These are phyloP conservation scores for Leccinellum albellum DNA, from an alignment of 768 basidiomycete genomes.

Conservation along the genomic window DNA sequence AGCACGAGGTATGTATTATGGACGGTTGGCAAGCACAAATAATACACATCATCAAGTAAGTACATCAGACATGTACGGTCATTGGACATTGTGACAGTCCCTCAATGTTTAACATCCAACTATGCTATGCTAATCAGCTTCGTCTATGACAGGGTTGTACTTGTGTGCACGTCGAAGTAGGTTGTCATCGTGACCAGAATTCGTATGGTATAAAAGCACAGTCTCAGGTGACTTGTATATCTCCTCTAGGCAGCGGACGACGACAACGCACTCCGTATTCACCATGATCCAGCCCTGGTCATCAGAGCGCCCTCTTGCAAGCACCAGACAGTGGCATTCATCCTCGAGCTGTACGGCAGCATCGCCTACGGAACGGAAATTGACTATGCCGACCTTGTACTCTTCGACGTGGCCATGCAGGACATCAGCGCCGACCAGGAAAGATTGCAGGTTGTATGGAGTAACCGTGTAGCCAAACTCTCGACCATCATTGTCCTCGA, in stretches of 20 bases:
- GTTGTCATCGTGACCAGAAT: background rate
- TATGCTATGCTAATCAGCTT: background rate
- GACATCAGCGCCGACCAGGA: constrained; percentile 7
- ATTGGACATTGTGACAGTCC: background rate
- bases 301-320: constrained; percentile 3
- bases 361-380: background rate
- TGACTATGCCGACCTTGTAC: constrained; percentile 11
- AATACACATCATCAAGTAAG: background rate
- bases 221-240: background rate
- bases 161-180: background rate
- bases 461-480: constrained; percentile 12
- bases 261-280: constrained; percentile 16
- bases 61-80: background rate
- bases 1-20: background rate
- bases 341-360: background rate
- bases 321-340: constrained; percentile 10
- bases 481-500: constrained; percentile 7
- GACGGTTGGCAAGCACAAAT: background rate
- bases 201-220: constrained; percentile 6
- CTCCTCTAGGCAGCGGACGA: constrained; percentile 7
- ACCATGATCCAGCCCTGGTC: constrained; percentile 13
- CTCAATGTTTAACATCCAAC: background rate
- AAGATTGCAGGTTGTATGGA: constrained; percentile 2
- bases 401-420: background rate
- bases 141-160: constrained; percentile 1